These are phyloP conservation scores for Leccinum subrobustum DNA, from an alignment of 1,284 basidiomycete species.

Conservation along the genomic window DNA sequence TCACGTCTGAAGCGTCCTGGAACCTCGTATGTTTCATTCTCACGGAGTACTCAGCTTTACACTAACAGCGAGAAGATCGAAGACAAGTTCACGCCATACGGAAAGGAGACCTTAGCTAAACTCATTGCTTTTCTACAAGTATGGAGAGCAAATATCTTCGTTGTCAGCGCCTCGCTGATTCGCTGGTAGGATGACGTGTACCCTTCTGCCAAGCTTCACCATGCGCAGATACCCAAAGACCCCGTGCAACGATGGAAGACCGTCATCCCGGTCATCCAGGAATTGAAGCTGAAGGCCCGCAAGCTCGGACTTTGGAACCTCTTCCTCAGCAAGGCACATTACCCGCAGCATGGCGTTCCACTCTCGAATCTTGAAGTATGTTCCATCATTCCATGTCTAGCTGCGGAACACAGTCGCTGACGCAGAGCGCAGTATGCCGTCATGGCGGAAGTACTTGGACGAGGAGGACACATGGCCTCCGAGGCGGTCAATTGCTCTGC, in stretches of 20 bases:
- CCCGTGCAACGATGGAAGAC: constrained; percentile 81
- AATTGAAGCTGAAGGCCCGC: constrained; percentile 88
- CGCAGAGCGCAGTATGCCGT: constrained; percentile 74
- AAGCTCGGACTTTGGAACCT: constrained; percentile 94
- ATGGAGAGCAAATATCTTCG: constrained; percentile 26
- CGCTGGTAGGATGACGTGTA: constrained; percentile 75
- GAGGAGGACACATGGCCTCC: constrained; percentile 78
- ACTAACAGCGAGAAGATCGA: constrained; percentile 58
- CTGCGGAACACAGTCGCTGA: constrained; percentile 3
- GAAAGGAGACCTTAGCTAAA: constrained; percentile 82
- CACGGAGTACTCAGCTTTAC: constrained; percentile 4
- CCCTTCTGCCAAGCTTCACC: constrained; percentile 77
- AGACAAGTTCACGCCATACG: constrained; percentile 88
- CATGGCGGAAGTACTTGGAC: constrained; percentile 93
- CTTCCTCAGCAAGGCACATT: constrained; percentile 92
- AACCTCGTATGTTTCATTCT: constrained; percentile 56
- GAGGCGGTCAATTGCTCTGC: constrained; percentile 91
- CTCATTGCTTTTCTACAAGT: constrained; percentile 87
- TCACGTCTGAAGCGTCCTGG: constrained; percentile 81
- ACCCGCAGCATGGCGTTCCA: constrained; percentile 85
- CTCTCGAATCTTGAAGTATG: constrained; percentile 89
- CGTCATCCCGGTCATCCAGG: constrained; percentile 78
- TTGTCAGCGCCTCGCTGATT: constrained; percentile 6
- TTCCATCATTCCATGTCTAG: background rate
- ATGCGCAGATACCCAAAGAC: constrained; percentile 82